Conservation (phyloP, 768 basidiomycete genomes). For the Russula virescens region DNA sequence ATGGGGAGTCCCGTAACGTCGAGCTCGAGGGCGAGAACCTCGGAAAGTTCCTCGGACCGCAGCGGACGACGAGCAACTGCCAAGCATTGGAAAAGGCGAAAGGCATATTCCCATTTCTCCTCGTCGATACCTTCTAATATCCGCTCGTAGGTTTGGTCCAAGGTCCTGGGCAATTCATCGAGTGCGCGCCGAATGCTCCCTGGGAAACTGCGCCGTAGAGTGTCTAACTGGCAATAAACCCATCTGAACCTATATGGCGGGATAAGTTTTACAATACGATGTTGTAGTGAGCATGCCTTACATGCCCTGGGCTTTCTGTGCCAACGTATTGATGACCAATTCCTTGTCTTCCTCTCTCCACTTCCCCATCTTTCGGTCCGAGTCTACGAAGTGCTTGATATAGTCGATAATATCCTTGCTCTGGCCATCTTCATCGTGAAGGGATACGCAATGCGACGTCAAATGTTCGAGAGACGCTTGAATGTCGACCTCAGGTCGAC, state of each 20-base stretch:
- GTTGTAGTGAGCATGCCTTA: background rate
- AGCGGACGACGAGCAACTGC: background rate
- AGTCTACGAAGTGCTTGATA: background rate
- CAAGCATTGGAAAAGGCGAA: background rate
- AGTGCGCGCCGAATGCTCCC: background rate
- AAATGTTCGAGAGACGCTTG: background rate
- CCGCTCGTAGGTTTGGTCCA: background rate
- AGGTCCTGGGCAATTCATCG: background rate
- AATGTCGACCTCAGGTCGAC: conserved; percentile 1
- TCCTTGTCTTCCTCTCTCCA: background rate
- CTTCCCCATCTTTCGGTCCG: background rate
- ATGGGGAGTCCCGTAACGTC: background rate
- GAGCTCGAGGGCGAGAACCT: background rate
- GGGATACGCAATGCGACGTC: background rate
- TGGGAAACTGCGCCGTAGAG: background rate
- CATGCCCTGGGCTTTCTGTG: background rate
- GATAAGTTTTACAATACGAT: background rate
- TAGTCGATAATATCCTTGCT: conserved; percentile 1
- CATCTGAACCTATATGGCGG: background rate
- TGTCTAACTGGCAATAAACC: background rate
- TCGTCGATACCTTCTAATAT: conserved; percentile 2
- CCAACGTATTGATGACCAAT: background rate
- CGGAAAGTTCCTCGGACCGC: background rate
- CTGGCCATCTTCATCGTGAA: background rate
- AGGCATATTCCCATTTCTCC: conserved; percentile 1